Evolutionary conservation across 805 yeast genomes (phyloP).

Genomic region (Lachancea sp.): DNA sequence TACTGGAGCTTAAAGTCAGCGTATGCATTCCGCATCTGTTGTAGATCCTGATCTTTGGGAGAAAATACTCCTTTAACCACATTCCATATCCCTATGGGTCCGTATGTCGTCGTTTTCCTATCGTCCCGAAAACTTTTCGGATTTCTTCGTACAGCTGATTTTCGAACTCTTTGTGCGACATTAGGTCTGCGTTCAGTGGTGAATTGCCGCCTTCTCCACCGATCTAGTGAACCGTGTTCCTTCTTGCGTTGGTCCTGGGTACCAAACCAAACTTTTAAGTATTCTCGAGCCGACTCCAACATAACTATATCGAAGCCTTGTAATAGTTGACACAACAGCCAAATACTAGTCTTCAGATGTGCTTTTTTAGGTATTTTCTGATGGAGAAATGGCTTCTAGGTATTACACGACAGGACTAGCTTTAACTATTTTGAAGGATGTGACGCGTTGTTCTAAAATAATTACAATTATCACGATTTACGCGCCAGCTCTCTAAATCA

Average conservation of each 20-base stretch:
- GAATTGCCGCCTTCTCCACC: slow-evolving; percentile 4
- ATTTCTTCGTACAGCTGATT: background rate
- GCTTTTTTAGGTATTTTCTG: no score
- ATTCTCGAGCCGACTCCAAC: slow-evolving; percentile 3
- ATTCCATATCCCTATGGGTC: slow-evolving; percentile 6
- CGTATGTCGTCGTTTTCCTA: background rate
- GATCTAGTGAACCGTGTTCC: slow-evolving; percentile 19
- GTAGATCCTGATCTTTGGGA: slow-evolving; percentile 19
- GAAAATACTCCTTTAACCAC: slow-evolving; percentile 17
- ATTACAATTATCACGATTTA: no score
- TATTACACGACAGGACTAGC: no score
- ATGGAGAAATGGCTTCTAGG: no score
- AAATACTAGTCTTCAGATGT: background rate
- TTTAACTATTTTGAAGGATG: no score
- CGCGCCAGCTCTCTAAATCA: background rate
- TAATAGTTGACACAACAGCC: background rate
- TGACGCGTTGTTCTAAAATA: no score
- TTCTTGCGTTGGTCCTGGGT: slow-evolving; percentile 16
- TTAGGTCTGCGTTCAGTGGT: background rate
- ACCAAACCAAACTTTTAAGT: slow-evolving; percentile 6
- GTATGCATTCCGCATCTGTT: slow-evolving; percentile 19
- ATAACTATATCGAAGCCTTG: no score
- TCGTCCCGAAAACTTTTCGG: background rate
- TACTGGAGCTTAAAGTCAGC: slow-evolving; percentile 10
- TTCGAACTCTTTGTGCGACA: slow-evolving; percentile 4